Percentiles rank a stretch among this genome's conserved stretches.
phyloP scores from a whole-genome alignment of 2,329 filamentous ascomycete genomes.

The Botryosphaeria dothidea region DNA sequence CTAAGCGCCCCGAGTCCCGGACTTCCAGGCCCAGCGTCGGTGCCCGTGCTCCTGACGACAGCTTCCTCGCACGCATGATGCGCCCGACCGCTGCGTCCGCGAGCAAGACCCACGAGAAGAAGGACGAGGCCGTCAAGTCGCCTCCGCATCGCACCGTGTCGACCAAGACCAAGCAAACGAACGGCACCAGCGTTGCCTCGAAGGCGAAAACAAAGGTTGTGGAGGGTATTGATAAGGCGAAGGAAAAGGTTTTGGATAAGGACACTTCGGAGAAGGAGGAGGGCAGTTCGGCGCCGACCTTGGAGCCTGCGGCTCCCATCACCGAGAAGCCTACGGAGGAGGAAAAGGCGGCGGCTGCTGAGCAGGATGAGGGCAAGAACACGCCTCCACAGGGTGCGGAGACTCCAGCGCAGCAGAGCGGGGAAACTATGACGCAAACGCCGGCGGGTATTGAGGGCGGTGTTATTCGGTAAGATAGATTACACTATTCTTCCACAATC shows the following conservation, averaged over 20 bases:
- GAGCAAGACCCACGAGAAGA: conserved; percentile 67
- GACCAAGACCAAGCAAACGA: conserved; percentile 24
- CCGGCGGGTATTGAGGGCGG: conserved; percentile 17
- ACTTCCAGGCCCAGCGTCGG: conserved; percentile 31
- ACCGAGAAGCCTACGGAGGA: conserved; percentile 10
- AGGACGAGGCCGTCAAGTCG: conserved; percentile 34
- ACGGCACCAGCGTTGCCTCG: conserved; percentile 27
- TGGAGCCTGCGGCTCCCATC: conserved; percentile 12
- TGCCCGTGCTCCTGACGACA: conserved; percentile 58
- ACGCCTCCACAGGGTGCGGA: conserved; percentile 7
- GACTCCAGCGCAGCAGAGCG: conserved; percentile 11
- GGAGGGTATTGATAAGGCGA: conserved; percentile 35
- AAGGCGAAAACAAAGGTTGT: conserved; percentile 40
- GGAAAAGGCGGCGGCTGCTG: conserved; percentile 4
- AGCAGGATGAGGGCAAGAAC: conserved; percentile 6
- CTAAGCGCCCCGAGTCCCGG: conserved; percentile 54
- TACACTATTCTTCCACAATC: conserved; percentile 16
- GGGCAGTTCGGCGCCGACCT: neutral
- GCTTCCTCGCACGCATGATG: conserved; percentile 81
- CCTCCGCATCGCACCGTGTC: conserved; percentile 33
- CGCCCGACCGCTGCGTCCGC: conserved; percentile 70
- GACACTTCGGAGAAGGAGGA: conserved; percentile 5
- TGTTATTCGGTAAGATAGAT: conserved; percentile 20
- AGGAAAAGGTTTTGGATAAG: conserved; percentile 30
- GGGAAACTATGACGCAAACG: conserved; percentile 17